A percentile compares a stretch with the other conserved stretches of the same genome.
These are phyloP conservation scores for Lepiota venenata DNA, from an alignment of 768 basidiomycete genomes.

Conservation along the genomic window DNA sequence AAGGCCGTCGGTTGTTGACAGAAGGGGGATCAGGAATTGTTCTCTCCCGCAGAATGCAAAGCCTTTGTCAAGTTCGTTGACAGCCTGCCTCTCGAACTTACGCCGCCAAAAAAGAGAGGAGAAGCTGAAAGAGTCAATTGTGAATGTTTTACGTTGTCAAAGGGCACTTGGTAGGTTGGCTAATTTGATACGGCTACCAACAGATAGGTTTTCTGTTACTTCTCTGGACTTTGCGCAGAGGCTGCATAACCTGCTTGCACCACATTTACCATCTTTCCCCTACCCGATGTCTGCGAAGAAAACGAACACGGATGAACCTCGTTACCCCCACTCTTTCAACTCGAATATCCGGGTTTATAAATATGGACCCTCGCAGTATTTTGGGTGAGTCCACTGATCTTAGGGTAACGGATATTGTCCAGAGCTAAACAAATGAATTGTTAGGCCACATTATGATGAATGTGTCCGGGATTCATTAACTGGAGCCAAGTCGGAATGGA, in stretches of 20 bases:
- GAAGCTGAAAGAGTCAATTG: slow-evolving; percentile 72
- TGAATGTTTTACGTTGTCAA: slow-evolving; percentile 25
- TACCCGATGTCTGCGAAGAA: slow-evolving; percentile 29
- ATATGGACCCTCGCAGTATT: slow-evolving; percentile 60
- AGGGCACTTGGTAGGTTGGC: background rate
- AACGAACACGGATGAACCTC: slow-evolving; percentile 24
- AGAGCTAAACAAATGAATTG: background rate
- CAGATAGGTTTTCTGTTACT: slow-evolving; percentile 61
- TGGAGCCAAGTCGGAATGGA: slow-evolving; percentile 73
- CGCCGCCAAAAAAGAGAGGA: slow-evolving; percentile 68
- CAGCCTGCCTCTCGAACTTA: slow-evolving; percentile 55
- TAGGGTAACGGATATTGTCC: background rate
- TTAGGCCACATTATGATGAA: slow-evolving; percentile 70
- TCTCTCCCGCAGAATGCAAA: slow-evolving; percentile 62
- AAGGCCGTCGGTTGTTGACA: background rate
- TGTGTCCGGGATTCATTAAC: slow-evolving; percentile 56
- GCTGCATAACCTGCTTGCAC: slow-evolving; percentile 45
- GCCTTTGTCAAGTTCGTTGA: slow-evolving; percentile 58
- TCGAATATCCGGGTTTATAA: slow-evolving; percentile 75
- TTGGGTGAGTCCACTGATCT: slow-evolving; percentile 39
- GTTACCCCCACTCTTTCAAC: slow-evolving; percentile 58
- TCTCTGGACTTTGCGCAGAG: slow-evolving; percentile 55
- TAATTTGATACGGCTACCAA: background rate
- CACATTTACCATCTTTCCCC: slow-evolving; percentile 58
- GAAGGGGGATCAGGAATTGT: slow-evolving; percentile 39